Base-by-base conservation (phyloP, 495 filamentous ascomycete species). In the Neurospora cerealis region DNA sequence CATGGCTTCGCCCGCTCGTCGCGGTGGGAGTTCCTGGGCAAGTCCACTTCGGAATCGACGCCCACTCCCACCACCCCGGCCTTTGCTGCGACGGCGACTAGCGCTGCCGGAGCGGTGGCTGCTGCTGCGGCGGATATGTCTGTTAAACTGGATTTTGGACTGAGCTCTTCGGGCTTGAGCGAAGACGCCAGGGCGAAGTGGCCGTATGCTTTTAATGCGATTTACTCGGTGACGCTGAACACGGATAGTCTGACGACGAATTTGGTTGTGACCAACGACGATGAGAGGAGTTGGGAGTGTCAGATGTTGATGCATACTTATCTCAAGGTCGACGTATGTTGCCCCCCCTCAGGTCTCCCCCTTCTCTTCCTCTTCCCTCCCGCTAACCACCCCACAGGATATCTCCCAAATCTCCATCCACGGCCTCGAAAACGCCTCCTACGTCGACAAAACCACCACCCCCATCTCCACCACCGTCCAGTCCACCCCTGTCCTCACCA, bases 1-100 rank as follows among this genome's bases (percentile, higher is more conserved):
- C 96, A 99, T 83, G 96, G 96, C 76, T 97, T 99, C 83, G 96
- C 96, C 34, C 93, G 96, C 71, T 95, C 88, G 75, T 92, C 91
- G 69, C 81, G 82, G n/a, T 93, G 90, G 90, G 90, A 92, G 78
- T 92, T 91, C 86, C 80, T 96, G 77, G 85, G 94, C 86, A 89
- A 93, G 86, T 83, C 85, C 73, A 86, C 87, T 44, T 89, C 87
- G 32, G 90, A 92, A 76, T 83, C 73, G 66, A 77, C 73, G 15
- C 41, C 75, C 13, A 66, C 54, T 4, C 54, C 54, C 28, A 66
- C 54, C 13, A 24, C 44, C 34, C 76, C 71, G 10, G 70, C 39
- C 37, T 40, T 40, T 15, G 70, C 36, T 4, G 70, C 39, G 11
- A 46, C 70, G 34, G 39, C 39, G 0, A 60, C 39, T 3, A 71